phyloP scores from a whole-genome alignment of 345 rosid genomes.

The Cochlearia excelsa region DNA sequence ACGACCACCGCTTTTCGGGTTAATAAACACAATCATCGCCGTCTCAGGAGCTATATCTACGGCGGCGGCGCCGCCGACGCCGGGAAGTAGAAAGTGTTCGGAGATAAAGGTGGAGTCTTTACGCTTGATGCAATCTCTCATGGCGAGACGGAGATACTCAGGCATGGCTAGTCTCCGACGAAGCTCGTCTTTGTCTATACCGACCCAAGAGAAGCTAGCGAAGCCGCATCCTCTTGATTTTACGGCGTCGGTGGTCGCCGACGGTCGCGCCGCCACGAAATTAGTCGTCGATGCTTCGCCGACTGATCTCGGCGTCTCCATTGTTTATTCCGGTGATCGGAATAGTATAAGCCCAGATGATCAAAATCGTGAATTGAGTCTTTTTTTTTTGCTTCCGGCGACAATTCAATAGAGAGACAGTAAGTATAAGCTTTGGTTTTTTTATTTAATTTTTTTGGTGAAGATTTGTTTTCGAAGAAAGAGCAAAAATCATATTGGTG shows the following conservation, averaged over 20 bases:
- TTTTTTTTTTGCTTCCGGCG: background rate
- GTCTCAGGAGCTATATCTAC: slow-evolving; percentile 49
- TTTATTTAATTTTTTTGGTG: background rate
- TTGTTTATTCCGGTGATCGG: slow-evolving; percentile 1
- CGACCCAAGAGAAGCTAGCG: slow-evolving; percentile 55
- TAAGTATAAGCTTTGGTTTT: slow-evolving; percentile 1
- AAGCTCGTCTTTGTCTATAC: slow-evolving; percentile 72
- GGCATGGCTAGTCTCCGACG: slow-evolving; percentile 55
- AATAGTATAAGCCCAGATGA: background rate
- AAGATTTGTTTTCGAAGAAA: slow-evolving; percentile 21
- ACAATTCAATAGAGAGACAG: background rate
- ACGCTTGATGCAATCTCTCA: slow-evolving; percentile 56
- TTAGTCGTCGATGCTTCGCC: slow-evolving; percentile 48
- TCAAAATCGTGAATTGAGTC: background rate
- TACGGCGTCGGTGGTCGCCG: slow-evolving; percentile 14
- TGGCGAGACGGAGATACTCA: slow-evolving; percentile 68
- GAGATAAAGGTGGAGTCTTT: slow-evolving; percentile 42
- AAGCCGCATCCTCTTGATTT: slow-evolving; percentile 52
- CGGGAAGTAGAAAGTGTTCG: slow-evolving; percentile 32
- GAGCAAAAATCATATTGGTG: slow-evolving; percentile 22
- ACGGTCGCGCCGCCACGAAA: slow-evolving; percentile 41
- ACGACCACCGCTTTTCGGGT: slow-evolving; percentile 84
- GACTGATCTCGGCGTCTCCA: slow-evolving; percentile 39
- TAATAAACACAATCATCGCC: slow-evolving; percentile 80
- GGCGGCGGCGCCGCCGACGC: slow-evolving; percentile 18